Conservation (phyloP, 345 rosid species). For the Eutrema japonicum region DNA sequence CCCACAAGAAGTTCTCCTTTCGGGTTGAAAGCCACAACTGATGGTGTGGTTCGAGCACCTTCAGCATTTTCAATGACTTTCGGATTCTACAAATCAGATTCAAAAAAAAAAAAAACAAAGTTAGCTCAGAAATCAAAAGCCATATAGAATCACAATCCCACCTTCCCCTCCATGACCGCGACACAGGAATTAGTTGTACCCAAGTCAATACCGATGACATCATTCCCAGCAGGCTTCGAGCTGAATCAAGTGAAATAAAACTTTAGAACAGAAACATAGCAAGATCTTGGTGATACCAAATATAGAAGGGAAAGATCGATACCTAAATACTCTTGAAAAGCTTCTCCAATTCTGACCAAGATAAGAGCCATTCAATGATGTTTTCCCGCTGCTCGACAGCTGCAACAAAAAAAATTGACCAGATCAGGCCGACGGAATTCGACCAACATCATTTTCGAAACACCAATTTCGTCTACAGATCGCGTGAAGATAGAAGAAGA, state of each 20-base stretch:
- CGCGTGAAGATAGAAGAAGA: slow-evolving; percentile 1
- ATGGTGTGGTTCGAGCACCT: slow-evolving; percentile 93
- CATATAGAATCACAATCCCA: slow-evolving; percentile 24
- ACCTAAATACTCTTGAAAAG: slow-evolving; percentile 83
- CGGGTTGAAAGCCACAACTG: slow-evolving; percentile 80
- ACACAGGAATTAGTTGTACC: slow-evolving; percentile 99
- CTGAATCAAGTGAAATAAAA: slow-evolving; percentile 40
- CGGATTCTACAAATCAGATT: slow-evolving; percentile 54
- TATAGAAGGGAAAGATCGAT: slow-evolving; percentile 26
- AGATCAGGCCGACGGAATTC: background rate
- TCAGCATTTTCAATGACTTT: slow-evolving; percentile 92
- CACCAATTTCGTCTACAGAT: background rate
- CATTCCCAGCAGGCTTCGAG: slow-evolving; percentile 82
- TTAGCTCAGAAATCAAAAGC: background rate
- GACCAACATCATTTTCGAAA: background rate
- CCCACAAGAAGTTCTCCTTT: slow-evolving; percentile 84
- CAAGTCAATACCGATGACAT: slow-evolving; percentile 93
- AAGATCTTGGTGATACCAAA: background rate
- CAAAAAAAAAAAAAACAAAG: background rate
- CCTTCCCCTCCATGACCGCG: slow-evolving; percentile 99
- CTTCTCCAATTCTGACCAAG: slow-evolving; percentile 55
- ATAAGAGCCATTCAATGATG: slow-evolving; percentile 51
- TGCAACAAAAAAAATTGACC: slow-evolving; percentile 36
- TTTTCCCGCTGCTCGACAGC: slow-evolving; percentile 57
- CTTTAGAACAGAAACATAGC: background rate